Base-by-base conservation (phyloP, 1,284 basidiomycete species). In the Mrakiaceae sp. region DNA sequence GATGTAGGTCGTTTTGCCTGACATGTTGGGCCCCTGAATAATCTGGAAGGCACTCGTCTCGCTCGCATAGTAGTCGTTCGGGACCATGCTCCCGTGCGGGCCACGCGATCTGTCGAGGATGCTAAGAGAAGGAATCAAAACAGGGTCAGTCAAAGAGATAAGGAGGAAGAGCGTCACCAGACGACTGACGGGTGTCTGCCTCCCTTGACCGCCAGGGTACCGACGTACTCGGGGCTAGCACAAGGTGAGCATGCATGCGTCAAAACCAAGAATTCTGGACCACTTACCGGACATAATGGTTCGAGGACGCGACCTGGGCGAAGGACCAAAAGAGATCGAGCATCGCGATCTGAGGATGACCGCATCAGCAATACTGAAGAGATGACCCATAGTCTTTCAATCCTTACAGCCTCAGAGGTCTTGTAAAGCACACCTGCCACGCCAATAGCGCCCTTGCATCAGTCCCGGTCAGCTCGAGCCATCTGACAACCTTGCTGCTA, bases 1-100 rank as follows among this genome's bases (percentile, higher is more conserved):
- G 9, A 98, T 78, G 71, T 93, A 94, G 0, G 93, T 97, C 72
- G 88, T 95, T 76, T 98, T 98, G 0, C 91, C 90, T 81, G 88
- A 88, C 89, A 92, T 92, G 72, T 93, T 90, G 5, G 88, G 87
- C 0, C 91, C 90, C 70, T 89, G 88, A 48, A 96, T 82, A 27
- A 95, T 82, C 73, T 96, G 91, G 71, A 96, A 96, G 4, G 82
- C 83, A 0, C 88, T 86, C 0, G 86, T 81, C 60, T 88, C 85
- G 67, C 85, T 85, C 65, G 87, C 88, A 72, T 87, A 95, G 0
- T 89, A 84, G 72, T 96, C 92, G 71, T 95, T 96, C 3, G 89
- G 81, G 1, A 92, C 83, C 44, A 92, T 80, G 1, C 81, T 82
- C 4, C 86, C 87, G 0, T 82, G 80, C 2, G 83, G 78, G 65